phyloP scores from a whole-genome alignment of 2,329 filamentous ascomycete genomes.

The Huntiella decipiens region DNA sequence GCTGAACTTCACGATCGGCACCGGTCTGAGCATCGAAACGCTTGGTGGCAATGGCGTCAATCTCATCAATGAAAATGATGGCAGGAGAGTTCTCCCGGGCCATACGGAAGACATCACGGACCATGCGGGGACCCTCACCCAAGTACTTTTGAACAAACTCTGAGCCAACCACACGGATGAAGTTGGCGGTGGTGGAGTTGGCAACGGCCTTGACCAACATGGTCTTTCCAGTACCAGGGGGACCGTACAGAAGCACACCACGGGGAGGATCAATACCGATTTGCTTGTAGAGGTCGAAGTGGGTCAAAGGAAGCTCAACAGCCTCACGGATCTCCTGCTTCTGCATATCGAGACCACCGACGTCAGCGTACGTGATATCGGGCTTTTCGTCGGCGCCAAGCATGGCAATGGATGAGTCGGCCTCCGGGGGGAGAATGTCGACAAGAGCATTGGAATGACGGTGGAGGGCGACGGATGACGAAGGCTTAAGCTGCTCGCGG shows the following conservation, averaged over 20 bases:
- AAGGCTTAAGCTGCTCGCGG: conserved; percentile 93
- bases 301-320: conserved; percentile 86
- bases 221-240: conserved; percentile 89
- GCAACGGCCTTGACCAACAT: conserved; percentile 97
- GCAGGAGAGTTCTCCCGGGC: conserved; percentile 92
- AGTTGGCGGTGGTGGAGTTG: conserved; percentile 93
- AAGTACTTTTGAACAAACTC: conserved; percentile 99
- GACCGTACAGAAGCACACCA: conserved; percentile 88
- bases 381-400: conserved; percentile 92
- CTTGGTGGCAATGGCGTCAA: conserved; percentile 96
- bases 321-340: conserved; percentile 98
- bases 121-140: conserved; percentile 94
- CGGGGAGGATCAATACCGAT: conserved; percentile 97
- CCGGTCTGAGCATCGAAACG: conserved; percentile 98
- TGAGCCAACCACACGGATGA: conserved; percentile 93
- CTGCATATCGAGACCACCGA: conserved; percentile 97
- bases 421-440: conserved; percentile 95
- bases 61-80: conserved; percentile 99
- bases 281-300: conserved; percentile 97
- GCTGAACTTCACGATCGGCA: conserved; percentile 93
- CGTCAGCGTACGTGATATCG: conserved; percentile 93
- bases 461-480: conserved; percentile 91
- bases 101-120: conserved; percentile 97
- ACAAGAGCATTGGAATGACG: conserved; percentile 96
- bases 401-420: conserved; percentile 98